Evolutionary conservation across 2,329 filamentous ascomycete genomes (phyloP), one percentile per base, ranked within the genome.

Genomic region (Hypoxylon sp.): DNA sequence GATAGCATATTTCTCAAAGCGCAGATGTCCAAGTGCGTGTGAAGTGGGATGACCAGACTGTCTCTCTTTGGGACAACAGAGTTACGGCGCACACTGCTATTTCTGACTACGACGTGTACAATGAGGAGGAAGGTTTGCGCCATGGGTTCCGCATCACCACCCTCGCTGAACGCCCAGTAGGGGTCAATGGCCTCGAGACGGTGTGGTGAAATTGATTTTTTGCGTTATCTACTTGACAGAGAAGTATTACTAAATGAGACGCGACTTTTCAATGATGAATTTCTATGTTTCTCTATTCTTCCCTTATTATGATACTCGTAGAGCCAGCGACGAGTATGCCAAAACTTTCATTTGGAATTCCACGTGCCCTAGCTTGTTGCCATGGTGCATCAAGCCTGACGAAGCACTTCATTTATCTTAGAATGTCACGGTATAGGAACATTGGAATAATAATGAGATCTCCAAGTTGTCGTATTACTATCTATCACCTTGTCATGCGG

Each of bases 21-120:
- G 89, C 90, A 43, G 91, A 94, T 76, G 82, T 90, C 63, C 90
- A 93, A 71, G 89, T 87, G 5, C 84, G 90, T 16, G 88, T 90
- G 73, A 83, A 85, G 69, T 91, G 89, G 89, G 81, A 83, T 45
- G 84, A 87, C 67, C 84, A 86, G 43, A 90, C 90, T 61, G 86
- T 92, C 1, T 88, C 88, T 0, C 83, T 91, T 62, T 91, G 89
- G 89, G 89, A 91, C 73, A 91, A 91, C 68, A 80, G 88, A 16
- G 84, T 87, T 6, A 80, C 79, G 6, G 76, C 78, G 2, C 79
- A 81, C 70, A 81, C 80, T n/a, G 79, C 80, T 34, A 82, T 82
- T 58, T 78, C 78, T 1, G 80, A 82, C 68, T 82, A 81, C 52
- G 77, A 81, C 52, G 79, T 81, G 29, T 74, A 78, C 39, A 77